Evolutionary conservation across 805 yeast species (phyloP).

Genomic region (Ogataea henricii): DNA sequence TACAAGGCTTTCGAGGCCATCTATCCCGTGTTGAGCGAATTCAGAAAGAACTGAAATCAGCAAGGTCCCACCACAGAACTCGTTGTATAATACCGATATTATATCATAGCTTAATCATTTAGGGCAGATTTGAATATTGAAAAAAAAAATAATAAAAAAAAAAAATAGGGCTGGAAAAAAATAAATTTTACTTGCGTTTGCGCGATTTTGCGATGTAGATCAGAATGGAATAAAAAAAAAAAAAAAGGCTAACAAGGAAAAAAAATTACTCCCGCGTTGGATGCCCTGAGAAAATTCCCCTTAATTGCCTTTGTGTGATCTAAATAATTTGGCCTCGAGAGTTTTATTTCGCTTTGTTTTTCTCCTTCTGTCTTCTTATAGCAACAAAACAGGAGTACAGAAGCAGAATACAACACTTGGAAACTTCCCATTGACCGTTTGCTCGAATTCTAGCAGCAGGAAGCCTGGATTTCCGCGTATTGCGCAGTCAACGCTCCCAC

Average conservation of each 20-base stretch:
- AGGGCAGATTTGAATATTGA: background rate
- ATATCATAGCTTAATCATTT: background rate
- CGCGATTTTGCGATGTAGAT: constrained; percentile 3
- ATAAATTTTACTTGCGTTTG: background rate
- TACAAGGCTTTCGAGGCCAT: constrained; percentile 98
- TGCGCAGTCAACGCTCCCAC: constrained; percentile 1
- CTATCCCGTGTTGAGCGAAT: constrained; percentile 97
- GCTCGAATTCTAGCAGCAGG: constrained; percentile 1
- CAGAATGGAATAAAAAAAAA: background rate
- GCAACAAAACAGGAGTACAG: background rate
- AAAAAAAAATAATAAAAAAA: background rate
- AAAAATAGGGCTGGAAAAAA: background rate
- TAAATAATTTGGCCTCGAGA: background rate
- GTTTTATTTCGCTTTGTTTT: too few relatives aligned
- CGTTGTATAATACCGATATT: background rate
- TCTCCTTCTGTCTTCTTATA: background rate
- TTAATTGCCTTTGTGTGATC: background rate
- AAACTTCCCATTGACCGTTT: background rate
- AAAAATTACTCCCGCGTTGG: constrained; percentile 5
- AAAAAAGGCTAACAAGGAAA: background rate
- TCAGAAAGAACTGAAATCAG: constrained; percentile 59
- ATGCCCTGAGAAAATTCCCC: constrained; percentile 4
- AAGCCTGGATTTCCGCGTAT: constrained; percentile 2
- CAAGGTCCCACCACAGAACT: constrained; percentile 1
- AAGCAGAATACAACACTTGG: background rate